Evolutionary conservation across 129 eudicot genomes (phyloP).

Genomic region (Flaveria bidentis): DNA sequence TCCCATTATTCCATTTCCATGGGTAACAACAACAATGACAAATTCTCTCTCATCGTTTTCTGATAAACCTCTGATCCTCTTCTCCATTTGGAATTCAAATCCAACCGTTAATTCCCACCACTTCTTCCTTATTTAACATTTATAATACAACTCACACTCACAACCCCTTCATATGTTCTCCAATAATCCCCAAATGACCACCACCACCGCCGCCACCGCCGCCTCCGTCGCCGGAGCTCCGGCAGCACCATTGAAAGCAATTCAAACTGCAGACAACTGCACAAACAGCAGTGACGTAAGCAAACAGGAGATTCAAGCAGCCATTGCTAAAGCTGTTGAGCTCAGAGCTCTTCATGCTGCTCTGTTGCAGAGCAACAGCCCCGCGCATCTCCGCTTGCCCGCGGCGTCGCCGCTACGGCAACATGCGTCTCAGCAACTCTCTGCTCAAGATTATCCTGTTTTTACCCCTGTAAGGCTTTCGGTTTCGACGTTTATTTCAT

Average conservation of each 20-base stretch:
- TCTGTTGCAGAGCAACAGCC: conserved; percentile 59
- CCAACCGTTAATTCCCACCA: conserved; percentile 28
- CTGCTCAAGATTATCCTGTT: conserved; percentile 93
- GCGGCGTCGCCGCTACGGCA: conserved; percentile 57
- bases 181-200: conserved; percentile 44
- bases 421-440: conserved; percentile 22
- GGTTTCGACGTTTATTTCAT: background rate
- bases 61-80: conserved; percentile 18
- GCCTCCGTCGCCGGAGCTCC: conserved; percentile 7
- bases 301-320: conserved; percentile 72
- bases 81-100: conserved; percentile 27
- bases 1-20: conserved; percentile 33
- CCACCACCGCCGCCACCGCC: conserved; percentile 19
- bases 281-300: conserved; percentile 35
- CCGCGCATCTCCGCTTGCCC: conserved; percentile 47
- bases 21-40: conserved; percentile 29
- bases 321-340: conserved; percentile 91
- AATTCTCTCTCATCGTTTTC: conserved; percentile 26
- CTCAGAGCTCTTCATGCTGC: conserved; percentile 94
- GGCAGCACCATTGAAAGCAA: conserved; percentile 14
- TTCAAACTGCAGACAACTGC: conserved; percentile 1
- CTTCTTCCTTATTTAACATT: background rate
- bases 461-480: conserved; percentile 77
- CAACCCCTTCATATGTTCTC: background rate
- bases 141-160: background rate